Evolutionary conservation across 108 stramenopile species (phyloP).

Genomic region (Asterionellopsis glacialis): DNA sequence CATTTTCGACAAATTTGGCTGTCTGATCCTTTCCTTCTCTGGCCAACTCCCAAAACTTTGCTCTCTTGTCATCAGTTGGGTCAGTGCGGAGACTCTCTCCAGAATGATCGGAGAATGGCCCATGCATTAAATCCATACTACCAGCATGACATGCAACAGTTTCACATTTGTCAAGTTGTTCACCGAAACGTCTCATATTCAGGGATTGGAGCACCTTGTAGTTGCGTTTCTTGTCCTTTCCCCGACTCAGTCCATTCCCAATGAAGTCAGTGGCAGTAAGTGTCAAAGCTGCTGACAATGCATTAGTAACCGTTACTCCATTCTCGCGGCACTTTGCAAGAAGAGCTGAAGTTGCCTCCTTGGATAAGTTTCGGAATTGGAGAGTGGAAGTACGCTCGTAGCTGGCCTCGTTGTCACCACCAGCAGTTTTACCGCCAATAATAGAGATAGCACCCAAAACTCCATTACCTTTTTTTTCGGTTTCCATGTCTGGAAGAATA

Average conservation of each 20-base stretch:
- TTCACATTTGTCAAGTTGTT: slow-evolving; percentile 59
- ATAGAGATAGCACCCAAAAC: slow-evolving; percentile 61
- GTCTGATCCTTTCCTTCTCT: slow-evolving; percentile 65
- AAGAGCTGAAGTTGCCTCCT: slow-evolving; percentile 45
- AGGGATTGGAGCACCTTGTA: slow-evolving; percentile 86
- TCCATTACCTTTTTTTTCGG: slow-evolving; percentile 19
- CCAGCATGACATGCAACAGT: slow-evolving; percentile 83
- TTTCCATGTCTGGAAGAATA: slow-evolving; percentile 62
- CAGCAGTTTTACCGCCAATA: slow-evolving; percentile 74
- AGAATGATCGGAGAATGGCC: slow-evolving; percentile 59
- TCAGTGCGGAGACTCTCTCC: slow-evolving; percentile 44
- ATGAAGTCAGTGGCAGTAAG: slow-evolving; percentile 78
- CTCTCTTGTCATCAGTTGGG: slow-evolving; percentile 19
- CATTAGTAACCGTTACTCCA: slow-evolving; percentile 72
- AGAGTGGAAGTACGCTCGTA: slow-evolving; percentile 44
- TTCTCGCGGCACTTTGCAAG: slow-evolving; percentile 58
- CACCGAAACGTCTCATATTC: slow-evolving; percentile 82
- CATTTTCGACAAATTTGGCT: slow-evolving; percentile 48
- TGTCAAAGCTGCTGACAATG: slow-evolving; percentile 69
- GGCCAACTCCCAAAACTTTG: slow-evolving; percentile 70
- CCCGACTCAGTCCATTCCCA: slow-evolving; percentile 27
- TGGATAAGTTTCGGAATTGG: slow-evolving; percentile 60
- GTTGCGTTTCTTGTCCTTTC: slow-evolving; percentile 45
- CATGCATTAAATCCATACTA: slow-evolving; percentile 81
- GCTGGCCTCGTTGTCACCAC: slow-evolving; percentile 50